phyloP scores from a whole-genome alignment of 441 rosid species.

The Bruguiera hainesii region DNA sequence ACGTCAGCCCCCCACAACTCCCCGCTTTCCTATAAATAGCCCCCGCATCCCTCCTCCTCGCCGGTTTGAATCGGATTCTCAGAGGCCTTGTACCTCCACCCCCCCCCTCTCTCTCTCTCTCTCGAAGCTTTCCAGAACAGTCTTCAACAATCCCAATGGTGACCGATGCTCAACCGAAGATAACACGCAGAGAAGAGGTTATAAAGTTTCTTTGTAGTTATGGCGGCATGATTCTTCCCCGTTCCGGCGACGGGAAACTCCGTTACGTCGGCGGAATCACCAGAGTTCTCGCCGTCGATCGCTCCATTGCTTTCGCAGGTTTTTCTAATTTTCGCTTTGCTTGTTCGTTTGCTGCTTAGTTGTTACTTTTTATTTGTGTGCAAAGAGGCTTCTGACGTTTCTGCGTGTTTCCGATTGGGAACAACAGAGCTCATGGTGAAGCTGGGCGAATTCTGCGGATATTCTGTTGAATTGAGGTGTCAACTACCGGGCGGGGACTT shows the following conservation, averaged over 20 bases:
- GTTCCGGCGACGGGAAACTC: conserved; percentile 62
- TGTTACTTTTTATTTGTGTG: not conserved
- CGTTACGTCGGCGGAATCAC: conserved; percentile 89
- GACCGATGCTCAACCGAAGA: conserved; percentile 18
- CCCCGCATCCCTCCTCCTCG: fast-evolving
- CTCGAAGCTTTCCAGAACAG: too few species aligned
- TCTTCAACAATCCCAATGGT: conserved; percentile 20
- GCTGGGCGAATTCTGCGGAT: conserved; percentile 70
- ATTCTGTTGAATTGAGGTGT: conserved; percentile 57
- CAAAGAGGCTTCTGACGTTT: not conserved
- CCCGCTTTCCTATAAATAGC: too few species aligned
- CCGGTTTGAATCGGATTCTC: too few species aligned
- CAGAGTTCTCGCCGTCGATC: conserved; percentile 64
- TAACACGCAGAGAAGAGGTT: not conserved
- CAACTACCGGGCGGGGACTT: conserved; percentile 73
- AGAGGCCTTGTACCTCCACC: too few species aligned
- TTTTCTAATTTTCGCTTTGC: not conserved
- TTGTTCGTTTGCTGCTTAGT: not conserved
- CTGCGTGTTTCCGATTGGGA: not conserved
- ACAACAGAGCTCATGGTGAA: conserved; percentile 71
- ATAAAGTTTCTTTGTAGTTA: conserved; percentile 83
- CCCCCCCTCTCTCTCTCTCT: too few species aligned
- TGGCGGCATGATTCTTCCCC: conserved; percentile 68
- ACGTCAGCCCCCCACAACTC: too few species aligned
- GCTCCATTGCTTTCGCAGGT: conserved; percentile 62